Conservation (phyloP, 2,329 filamentous ascomycete species). For the Microsporum audouinii region DNA sequence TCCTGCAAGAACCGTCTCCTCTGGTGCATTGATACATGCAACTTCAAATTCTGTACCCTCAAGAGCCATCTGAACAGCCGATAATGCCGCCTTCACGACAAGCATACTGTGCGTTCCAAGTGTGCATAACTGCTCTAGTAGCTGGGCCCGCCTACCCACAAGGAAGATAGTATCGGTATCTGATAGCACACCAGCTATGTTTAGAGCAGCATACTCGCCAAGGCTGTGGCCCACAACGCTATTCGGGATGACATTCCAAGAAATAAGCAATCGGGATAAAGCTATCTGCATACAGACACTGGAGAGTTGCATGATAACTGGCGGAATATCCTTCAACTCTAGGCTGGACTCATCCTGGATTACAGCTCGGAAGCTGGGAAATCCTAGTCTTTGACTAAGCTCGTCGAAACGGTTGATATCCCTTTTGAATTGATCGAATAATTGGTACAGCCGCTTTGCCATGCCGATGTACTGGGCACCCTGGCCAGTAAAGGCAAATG, state of each 20-base stretch:
- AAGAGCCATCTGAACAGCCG: neutral
- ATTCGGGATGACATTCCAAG: slow-evolving; percentile 7
- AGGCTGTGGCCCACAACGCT: slow-evolving; percentile 14
- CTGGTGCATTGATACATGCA: slow-evolving; percentile 9
- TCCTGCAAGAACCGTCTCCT: slow-evolving; percentile 18
- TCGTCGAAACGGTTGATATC: neutral
- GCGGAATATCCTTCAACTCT: slow-evolving; percentile 10
- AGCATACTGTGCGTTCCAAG: slow-evolving; percentile 57
- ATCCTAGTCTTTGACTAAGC: neutral
- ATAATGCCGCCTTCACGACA: slow-evolving; percentile 33
- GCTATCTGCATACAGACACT: slow-evolving; percentile 33
- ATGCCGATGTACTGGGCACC: slow-evolving; percentile 12
- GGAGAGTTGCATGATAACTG: slow-evolving; percentile 30
- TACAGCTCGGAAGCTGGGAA: neutral
- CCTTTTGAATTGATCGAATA: neutral
- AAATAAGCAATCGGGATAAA: slow-evolving; percentile 33
- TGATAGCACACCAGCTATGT: slow-evolving; percentile 22
- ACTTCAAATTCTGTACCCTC: slow-evolving; percentile 16
- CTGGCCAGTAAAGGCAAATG: slow-evolving; percentile 15
- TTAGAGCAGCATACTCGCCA: slow-evolving; percentile 18
- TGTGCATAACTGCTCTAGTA: slow-evolving; percentile 33
- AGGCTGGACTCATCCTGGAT: neutral
- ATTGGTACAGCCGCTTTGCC: neutral
- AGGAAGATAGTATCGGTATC: slow-evolving; percentile 23
- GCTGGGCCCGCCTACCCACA: slow-evolving; percentile 21